Percentiles rank a stretch among this genome's conserved stretches.
Evolutionary conservation across 208 protist species (phyloP).

Genomic region (Leishmania amazonensis): DNA sequence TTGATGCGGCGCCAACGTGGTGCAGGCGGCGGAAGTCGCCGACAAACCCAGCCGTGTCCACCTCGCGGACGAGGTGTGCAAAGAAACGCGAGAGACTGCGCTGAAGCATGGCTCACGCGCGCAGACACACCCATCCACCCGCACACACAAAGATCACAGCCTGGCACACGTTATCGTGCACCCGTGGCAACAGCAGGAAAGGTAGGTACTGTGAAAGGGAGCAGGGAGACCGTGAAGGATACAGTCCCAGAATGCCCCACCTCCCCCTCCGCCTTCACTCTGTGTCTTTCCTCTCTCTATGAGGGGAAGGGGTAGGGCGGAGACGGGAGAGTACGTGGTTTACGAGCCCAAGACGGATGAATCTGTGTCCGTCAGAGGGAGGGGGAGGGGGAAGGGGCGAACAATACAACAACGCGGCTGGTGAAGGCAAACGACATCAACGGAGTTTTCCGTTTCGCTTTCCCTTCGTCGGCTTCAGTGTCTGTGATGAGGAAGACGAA

Average conservation of each 20-base stretch:
- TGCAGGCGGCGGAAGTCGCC: slow-evolving; percentile 60
- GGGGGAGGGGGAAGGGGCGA: neutral
- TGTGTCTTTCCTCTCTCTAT: neutral
- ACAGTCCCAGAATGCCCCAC: no score
- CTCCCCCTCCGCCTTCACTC: neutral
- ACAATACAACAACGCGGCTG: no score
- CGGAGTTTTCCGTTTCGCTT: neutral
- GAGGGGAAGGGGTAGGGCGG: neutral
- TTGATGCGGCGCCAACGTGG: slow-evolving; percentile 41
- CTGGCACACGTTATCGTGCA: neutral
- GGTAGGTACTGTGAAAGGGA: neutral
- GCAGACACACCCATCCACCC: slow-evolving; percentile 6
- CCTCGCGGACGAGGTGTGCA: slow-evolving; percentile 65
- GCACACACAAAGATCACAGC: neutral
- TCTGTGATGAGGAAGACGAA: neutral
- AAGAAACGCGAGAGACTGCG: slow-evolving; percentile 16
- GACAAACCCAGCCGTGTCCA: slow-evolving; percentile 77
- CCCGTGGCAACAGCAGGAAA: neutral
- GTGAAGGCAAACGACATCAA: neutral
- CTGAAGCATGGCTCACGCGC: slow-evolving; percentile 20
- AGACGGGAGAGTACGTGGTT: no score
- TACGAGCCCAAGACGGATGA: neutral
- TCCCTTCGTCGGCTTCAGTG: neutral
- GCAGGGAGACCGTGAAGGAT: neutral
- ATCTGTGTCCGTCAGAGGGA: neutral